Conservation (phyloP, 169 alveolate species). For the Miamiensis avidus region DNA sequence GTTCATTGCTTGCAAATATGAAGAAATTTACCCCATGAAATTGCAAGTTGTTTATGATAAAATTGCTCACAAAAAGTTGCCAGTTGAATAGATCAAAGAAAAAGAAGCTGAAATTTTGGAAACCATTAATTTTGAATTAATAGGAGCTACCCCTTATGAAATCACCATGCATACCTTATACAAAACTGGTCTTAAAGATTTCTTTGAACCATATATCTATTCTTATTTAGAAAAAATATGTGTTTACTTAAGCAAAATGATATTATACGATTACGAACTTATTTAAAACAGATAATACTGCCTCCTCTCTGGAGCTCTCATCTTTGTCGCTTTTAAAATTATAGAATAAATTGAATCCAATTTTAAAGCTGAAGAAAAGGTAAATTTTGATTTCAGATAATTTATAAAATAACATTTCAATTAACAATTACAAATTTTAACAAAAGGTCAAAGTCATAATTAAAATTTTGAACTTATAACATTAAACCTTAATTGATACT, state of each 20-base stretch:
- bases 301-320: slow-evolving; percentile 54
- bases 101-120: slow-evolving; percentile 65
- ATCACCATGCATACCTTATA: slow-evolving; percentile 21
- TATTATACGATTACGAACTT: slow-evolving; percentile 59
- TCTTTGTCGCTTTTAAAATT: slow-evolving; percentile 56
- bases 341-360: slow-evolving; percentile 47
- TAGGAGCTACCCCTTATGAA: slow-evolving; percentile 61
- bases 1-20: slow-evolving; percentile 86
- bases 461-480: slow-evolving; percentile 43
- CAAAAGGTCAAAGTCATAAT: slow-evolving; percentile 37
- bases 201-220: neutral
- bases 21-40: slow-evolving; percentile 78
- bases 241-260: slow-evolving; percentile 67
- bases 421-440: slow-evolving; percentile 37
- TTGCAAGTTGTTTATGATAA: slow-evolving; percentile 65
- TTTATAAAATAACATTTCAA: slow-evolving; percentile 17
- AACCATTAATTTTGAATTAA: slow-evolving; percentile 52
- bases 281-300: slow-evolving; percentile 47
- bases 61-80: slow-evolving; percentile 78
- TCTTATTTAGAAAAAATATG: slow-evolving; percentile 53
- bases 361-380: slow-evolving; percentile 46
- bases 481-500: slow-evolving; percentile 40
- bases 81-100: slow-evolving; percentile 55
- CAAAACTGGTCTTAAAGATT: neutral
- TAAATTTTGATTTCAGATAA: neutral